Conservation (phyloP, 106 monocot species). For the Posidonia australis region DNA sequence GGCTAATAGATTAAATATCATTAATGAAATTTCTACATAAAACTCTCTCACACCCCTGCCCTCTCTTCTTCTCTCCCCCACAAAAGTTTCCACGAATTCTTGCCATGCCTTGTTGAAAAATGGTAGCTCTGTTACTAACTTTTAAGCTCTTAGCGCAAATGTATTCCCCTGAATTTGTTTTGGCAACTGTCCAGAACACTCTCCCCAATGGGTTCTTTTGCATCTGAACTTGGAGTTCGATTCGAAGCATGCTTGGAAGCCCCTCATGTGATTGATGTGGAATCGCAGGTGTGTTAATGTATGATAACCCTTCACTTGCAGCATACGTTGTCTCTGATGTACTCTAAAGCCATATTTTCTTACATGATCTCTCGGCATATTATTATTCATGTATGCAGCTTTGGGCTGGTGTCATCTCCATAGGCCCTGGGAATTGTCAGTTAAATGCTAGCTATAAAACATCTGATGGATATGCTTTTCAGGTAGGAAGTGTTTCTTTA, state of each 20-base stretch:
- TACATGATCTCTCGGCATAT: not conserved
- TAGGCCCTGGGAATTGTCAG: slow-evolving; percentile 57
- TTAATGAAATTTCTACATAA: too few relatives aligned
- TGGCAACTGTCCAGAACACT: slow-evolving; percentile 49
- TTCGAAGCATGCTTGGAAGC: slow-evolving; percentile 94
- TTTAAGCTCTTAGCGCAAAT: too few relatives aligned
- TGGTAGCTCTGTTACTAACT: too few relatives aligned
- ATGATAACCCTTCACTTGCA: too few relatives aligned
- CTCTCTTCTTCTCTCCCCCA: too few relatives aligned
- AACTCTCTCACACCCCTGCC: too few relatives aligned
- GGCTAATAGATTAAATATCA: too few relatives aligned
- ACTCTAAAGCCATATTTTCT: not conserved
- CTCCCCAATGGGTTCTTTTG: slow-evolving; percentile 87
- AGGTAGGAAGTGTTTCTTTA: slow-evolving; percentile 33
- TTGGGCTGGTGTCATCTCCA: slow-evolving; percentile 67
- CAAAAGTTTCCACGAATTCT: too few relatives aligned
- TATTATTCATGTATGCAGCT: slow-evolving; percentile 39
- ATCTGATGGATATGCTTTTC: slow-evolving; percentile 70
- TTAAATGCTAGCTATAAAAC: slow-evolving; percentile 97
- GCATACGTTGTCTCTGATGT: too few relatives aligned
- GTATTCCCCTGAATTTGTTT: not conserved
- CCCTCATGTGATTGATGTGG: slow-evolving; percentile 91
- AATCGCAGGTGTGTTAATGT: slow-evolving; percentile 60
- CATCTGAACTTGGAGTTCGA: slow-evolving; percentile 92
- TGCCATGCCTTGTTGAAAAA: too few relatives aligned